Conservation (phyloP, 208 protist species). For the Crithidia mellificae region DNA sequence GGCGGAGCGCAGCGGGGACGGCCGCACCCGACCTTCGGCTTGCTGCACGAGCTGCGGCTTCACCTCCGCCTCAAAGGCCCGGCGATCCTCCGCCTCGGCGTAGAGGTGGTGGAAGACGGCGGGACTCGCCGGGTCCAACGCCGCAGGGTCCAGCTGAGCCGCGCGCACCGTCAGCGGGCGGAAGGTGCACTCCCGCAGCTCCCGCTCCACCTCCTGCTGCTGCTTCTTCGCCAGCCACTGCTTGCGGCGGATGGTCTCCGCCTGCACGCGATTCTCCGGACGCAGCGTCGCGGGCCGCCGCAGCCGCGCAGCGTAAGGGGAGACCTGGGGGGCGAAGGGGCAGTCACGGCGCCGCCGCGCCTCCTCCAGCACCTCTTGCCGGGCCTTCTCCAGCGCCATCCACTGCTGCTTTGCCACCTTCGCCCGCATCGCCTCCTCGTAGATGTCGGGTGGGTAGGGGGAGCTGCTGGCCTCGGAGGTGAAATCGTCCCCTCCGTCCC, state of each 20-base stretch:
- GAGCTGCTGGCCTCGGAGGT: slow-evolving; percentile 7
- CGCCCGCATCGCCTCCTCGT: slow-evolving; percentile 73
- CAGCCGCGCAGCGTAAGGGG: slow-evolving; percentile 63
- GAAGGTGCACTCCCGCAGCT: slow-evolving; percentile 83
- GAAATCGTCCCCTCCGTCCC: background rate
- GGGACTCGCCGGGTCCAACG: slow-evolving; percentile 8
- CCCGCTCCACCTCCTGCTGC: slow-evolving; percentile 56
- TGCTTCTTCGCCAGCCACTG: slow-evolving; percentile 65
- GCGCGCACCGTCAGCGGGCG: slow-evolving; percentile 70
- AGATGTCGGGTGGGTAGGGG: slow-evolving; percentile 40
- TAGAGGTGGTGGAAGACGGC: slow-evolving; percentile 71
- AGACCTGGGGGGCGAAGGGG: slow-evolving; percentile 72
- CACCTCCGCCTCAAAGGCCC: slow-evolving; percentile 54
- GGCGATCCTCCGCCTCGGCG: slow-evolving; percentile 51
- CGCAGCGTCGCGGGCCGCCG: slow-evolving; percentile 58
- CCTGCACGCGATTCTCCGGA: slow-evolving; percentile 67
- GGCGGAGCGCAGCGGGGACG: slow-evolving; percentile 24
- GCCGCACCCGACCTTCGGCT: slow-evolving; percentile 42
- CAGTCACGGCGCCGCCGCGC: slow-evolving; percentile 69
- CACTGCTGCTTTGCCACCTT: slow-evolving; percentile 85
- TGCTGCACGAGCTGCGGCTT: slow-evolving; percentile 60
- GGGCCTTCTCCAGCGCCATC: slow-evolving; percentile 68
- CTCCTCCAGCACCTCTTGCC: slow-evolving; percentile 65
- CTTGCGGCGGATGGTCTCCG: slow-evolving; percentile 65
- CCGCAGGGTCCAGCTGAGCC: slow-evolving; percentile 41